These are phyloP conservation scores for Mortierella hygrophila DNA, from an alignment of 192 early-diverging fungal genomes.

Conservation along the genomic window DNA sequence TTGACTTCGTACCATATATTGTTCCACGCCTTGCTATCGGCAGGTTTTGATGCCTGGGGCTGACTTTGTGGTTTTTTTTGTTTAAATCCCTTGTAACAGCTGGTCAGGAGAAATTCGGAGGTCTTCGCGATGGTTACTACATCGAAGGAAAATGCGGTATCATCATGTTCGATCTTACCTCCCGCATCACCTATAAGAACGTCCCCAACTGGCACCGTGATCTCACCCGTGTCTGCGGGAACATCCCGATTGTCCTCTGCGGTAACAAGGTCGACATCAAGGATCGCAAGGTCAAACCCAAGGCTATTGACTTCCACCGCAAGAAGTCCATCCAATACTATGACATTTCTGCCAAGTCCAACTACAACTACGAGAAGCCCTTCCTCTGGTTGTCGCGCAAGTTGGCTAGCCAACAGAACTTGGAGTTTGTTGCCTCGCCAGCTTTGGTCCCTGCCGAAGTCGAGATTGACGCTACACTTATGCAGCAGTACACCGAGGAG, in stretches of 20 bases:
- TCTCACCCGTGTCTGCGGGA: constrained; percentile 99
- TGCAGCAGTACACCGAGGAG: constrained; percentile 85
- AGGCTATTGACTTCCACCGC: constrained; percentile 99
- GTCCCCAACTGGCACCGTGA: constrained; percentile 99
- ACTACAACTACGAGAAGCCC: constrained; percentile 99
- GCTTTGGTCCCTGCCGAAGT: constrained; percentile 97
- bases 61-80: neutral
- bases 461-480: constrained; percentile 80
- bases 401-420: constrained; percentile 92
- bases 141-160: constrained; percentile 99
- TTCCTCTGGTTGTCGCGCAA: constrained; percentile 99
- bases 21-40: neutral
- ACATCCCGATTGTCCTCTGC: constrained; percentile 99
- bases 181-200: constrained; percentile 99
- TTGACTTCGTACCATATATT: neutral
- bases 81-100: constrained; percentile 52
- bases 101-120: constrained; percentile 99
- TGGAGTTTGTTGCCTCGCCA: constrained; percentile 98
- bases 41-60: neutral
- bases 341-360: constrained; percentile 99
- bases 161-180: constrained; percentile 99
- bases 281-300: constrained; percentile 99
- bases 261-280: constrained; percentile 99
- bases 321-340: constrained; percentile 99
- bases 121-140: constrained; percentile 99